Conservation (phyloP, 108 stramenopile genomes). For the Nitzschia putrida region DNA sequence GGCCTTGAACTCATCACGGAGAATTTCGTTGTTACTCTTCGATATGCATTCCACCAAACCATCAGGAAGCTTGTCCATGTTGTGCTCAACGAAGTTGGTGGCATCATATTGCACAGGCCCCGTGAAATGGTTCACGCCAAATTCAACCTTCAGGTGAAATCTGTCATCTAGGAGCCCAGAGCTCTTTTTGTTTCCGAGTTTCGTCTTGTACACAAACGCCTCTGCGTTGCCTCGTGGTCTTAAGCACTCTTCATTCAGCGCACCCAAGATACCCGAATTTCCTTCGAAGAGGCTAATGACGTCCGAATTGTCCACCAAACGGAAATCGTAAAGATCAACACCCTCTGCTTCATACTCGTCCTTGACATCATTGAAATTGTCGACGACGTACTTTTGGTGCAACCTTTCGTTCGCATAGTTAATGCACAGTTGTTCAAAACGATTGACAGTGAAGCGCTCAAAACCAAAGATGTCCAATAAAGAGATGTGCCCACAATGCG, state of each 20-base stretch:
- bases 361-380: constrained; percentile 67
- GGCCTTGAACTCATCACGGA: constrained; percentile 52
- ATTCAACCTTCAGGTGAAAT: constrained; percentile 64
- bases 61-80: constrained; percentile 80
- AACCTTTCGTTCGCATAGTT: constrained; percentile 96
- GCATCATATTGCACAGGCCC: constrained; percentile 84
- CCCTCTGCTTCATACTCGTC: constrained; percentile 87
- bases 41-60: constrained; percentile 56
- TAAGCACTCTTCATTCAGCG: constrained; percentile 95
- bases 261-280: constrained; percentile 75
- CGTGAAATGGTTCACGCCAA: constrained; percentile 87
- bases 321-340: constrained; percentile 83
- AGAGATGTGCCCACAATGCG: constrained; percentile 67
- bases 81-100: constrained; percentile 71
- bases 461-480: constrained; percentile 98
- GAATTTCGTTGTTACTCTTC: constrained; percentile 60
- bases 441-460: constrained; percentile 91
- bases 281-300: constrained; percentile 91
- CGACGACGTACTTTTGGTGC: constrained; percentile 88
- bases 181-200: constrained; percentile 45
- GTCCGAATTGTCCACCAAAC: constrained; percentile 86
- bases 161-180: constrained; percentile 51
- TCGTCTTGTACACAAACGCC: constrained; percentile 72
- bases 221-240: constrained; percentile 82
- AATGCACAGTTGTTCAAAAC: constrained; percentile 95